Base-by-base conservation (phyloP, 78 protist species). In the Dictyostelium purpureum region DNA sequence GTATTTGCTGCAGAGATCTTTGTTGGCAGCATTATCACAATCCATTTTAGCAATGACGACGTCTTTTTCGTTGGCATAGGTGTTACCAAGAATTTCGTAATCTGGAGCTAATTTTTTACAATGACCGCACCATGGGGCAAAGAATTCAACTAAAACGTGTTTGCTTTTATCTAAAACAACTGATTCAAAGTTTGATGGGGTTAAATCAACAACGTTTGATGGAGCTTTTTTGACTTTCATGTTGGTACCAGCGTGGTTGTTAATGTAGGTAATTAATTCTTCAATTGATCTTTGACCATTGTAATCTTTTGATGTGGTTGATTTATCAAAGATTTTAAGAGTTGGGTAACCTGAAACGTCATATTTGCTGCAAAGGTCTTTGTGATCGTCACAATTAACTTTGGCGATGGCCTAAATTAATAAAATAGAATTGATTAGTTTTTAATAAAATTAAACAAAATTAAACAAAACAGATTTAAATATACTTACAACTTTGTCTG, bases 61-160 rank as follows among this genome's bases (percentile, higher is more conserved):
- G 59, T 75, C 16, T 14, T 42, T 42, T 38, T 70, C 81, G 14
- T 73, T 81, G 75, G 78, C 90, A 31, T 40, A 93, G 42, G 94
- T 94, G 51, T 82, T 78, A 49, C 95, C 96, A 63, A 92, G 82
- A 54, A 79, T 65, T 56, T 88, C 96, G 73, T 67, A 97, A 47
- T 74, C 94, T 78, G 98, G 98, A 16, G 90, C 96, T 33, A 97
- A 57, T 57, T 81, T 65, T 77, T 97, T 95, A 87, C 98, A 97
- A 83, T 97, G 98, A 33, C 98, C 98, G 66, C 98, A 97, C 98
- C 98, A 83, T 57, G 97, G 97, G 18, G 97, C 97, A 80, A 73
- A 95, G 91, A 95, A 95, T 71, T 95, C 95, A 40, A 95, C 97
- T 42, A 95, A 77, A 31, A 91, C 95, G 47, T 95, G 87, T 80